A percentile compares a stretch with the other conserved stretches of the same genome.
Conservation (phyloP, 441 rosid species). For the Erysimum cheiri region DNA sequence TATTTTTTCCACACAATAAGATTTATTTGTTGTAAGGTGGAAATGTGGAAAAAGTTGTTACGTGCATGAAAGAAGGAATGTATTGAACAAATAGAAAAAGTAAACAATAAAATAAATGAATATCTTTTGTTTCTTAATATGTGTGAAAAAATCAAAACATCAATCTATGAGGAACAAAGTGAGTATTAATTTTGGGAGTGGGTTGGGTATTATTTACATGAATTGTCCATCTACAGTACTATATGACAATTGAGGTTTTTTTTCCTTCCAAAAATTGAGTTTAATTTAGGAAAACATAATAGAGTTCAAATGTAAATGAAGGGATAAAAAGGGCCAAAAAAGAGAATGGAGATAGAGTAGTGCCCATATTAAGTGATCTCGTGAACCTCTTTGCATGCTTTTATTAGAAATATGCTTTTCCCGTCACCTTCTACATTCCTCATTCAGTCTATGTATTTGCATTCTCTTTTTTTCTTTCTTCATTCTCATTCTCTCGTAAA, state of each 20-base stretch:
- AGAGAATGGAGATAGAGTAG: conserved; percentile 34
- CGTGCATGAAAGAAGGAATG: no score
- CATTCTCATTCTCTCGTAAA: conserved; percentile 15
- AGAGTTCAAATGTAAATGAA: conserved; percentile 19
- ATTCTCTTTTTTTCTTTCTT: not conserved
- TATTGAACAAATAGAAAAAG: no score
- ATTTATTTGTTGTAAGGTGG: no score
- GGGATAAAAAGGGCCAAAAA: conserved; percentile 21
- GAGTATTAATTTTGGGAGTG: not conserved
- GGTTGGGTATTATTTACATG: not conserved
- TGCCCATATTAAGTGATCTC: conserved; percentile 46
- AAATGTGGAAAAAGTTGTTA: no score
- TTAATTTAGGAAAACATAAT: conserved; percentile 21
- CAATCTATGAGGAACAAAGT: no score
- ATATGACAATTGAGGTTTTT: conserved; percentile 9
- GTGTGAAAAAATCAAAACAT: no score
- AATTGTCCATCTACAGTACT: not conserved
- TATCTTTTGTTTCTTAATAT: no score
- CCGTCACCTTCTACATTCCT: conserved; percentile 43
- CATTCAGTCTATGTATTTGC: conserved; percentile 16
- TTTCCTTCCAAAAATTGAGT: conserved; percentile 2
- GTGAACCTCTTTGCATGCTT: conserved; percentile 49
- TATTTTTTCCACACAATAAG: no score
- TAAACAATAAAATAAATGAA: no score
- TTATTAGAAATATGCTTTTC: conserved; percentile 48